Evolutionary conservation across 148 eudicot species (phyloP), one percentile per base, ranked within the genome.

Genomic region (Cornus kousa): DNA sequence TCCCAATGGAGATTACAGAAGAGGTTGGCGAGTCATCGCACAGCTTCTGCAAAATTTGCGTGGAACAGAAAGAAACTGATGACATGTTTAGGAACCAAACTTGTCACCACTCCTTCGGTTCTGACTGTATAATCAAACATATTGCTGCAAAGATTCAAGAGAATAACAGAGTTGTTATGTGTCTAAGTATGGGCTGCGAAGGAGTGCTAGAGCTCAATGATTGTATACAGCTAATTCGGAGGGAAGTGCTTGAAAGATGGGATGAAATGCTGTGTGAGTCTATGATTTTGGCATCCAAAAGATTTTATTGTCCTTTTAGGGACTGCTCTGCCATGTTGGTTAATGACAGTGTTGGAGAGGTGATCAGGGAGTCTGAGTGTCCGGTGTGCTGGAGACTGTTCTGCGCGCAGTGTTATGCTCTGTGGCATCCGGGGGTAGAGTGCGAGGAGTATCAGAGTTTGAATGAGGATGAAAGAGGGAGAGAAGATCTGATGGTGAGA

Each of bases 101-200:
- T 0, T 92, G 97, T 71, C 67, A 74, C n/a, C 92, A 92, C 74
- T 72, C 77, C 11, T 92, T 82, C 71, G 90, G 97, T 79, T 72
- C 67, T 20, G 79, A 80, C 32, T 92, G 97, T 75, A 67, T 87
- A 8, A 68, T 23, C 37, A 80, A 68, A 23, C 87, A 92, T 74
- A 66, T 91, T 1, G 69, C 73, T 0, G 8, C 79, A 5, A 87
- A 89, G 72, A 78, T 92, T 16, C 77, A 77, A 24, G 86, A 87
- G 24, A 82, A 79, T 19, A 48, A 17, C 0, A 20, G 33, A 0
- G 19, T 24, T 2, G 32, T 89, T 0, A 72, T 79, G 14, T 92
- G 94, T 73, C 97, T 89, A 0, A 70, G 66, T 16, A 76, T 77
- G 1, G 70, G 77, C 4, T 89, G 93, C 73, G 17, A 50, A 0